A percentile compares a stretch with the other conserved stretches of the same genome.
Evolutionary conservation across 805 yeast genomes (phyloP).

Genomic region (Metschnikowia orientalis): DNA sequence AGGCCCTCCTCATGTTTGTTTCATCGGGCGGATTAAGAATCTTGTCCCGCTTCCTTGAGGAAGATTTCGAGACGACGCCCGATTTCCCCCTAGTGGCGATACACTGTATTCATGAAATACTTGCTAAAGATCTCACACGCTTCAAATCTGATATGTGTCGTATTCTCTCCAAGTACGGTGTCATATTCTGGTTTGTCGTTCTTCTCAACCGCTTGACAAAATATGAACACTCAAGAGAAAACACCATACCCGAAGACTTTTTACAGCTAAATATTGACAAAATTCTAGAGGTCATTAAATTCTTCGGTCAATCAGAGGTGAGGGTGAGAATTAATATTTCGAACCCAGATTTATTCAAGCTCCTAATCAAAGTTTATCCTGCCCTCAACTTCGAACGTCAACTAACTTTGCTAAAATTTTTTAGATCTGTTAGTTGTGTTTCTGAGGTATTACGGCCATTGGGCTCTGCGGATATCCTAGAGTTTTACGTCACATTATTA

Average conservation of each 20-base stretch:
- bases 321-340: slow-evolving; percentile 39
- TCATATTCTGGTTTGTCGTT: slow-evolving; percentile 41
- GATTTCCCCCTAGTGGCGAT: slow-evolving; percentile 36
- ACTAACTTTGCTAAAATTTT: slow-evolving; percentile 40
- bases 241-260: slow-evolving; percentile 2
- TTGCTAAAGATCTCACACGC: slow-evolving; percentile 33
- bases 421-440: slow-evolving; percentile 39
- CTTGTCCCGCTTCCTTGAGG: slow-evolving; percentile 43
- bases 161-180: slow-evolving; percentile 39
- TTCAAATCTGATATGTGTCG: slow-evolving; percentile 42
- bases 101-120: slow-evolving; percentile 31
- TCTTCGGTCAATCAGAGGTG: slow-evolving; percentile 45
- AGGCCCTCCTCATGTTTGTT: slow-evolving; percentile 37
- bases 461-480: slow-evolving; percentile 40
- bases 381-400: slow-evolving; percentile 31
- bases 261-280: slow-evolving; percentile 22
- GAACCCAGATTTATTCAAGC: slow-evolving; percentile 37
- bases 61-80: slow-evolving; percentile 38
- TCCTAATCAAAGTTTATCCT: slow-evolving; percentile 37
- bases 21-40: slow-evolving; percentile 45
- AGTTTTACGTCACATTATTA: slow-evolving; percentile 36
- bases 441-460: slow-evolving; percentile 29
- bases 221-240: slow-evolving; percentile 4
- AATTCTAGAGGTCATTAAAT: slow-evolving; percentile 35
- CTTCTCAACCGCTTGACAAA: slow-evolving; percentile 31